Percentiles rank a stretch among this genome's conserved stretches.
Evolutionary conservation across 176 grass and related monocot species (phyloP).

Genomic region (Carex kokanica): DNA sequence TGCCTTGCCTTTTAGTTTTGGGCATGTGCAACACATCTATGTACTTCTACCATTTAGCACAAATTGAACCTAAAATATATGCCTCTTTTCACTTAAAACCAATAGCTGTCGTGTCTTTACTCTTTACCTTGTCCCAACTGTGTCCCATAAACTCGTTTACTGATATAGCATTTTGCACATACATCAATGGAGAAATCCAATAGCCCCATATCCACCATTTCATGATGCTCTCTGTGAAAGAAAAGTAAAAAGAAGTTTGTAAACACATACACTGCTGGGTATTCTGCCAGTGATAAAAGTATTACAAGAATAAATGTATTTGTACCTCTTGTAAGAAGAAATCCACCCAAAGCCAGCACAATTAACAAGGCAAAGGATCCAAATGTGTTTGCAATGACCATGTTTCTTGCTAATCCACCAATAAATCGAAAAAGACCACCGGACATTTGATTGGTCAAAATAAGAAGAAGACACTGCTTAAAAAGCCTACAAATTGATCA

Average conservation of each 20-base stretch:
- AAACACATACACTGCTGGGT: not conserved
- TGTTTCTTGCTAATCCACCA: conserved; percentile 37
- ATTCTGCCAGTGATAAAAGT: not conserved
- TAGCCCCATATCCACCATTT: conserved; percentile 99
- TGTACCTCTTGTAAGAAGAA: conserved; percentile 25
- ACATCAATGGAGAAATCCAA: conserved; percentile 90
- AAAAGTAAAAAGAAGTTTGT: conserved; percentile 1
- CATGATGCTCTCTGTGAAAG: conserved; percentile 51
- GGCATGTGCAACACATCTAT: not conserved
- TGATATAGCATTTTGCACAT: conserved; percentile 72
- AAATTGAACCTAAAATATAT: not conserved
- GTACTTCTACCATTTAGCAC: not conserved
- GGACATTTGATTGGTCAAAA: conserved; percentile 33
- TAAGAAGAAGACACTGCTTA: conserved; percentile 37
- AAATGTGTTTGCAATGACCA: conserved; percentile 39
- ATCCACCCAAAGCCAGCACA: conserved; percentile 24
- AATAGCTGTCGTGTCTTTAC: not conserved
- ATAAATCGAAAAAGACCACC: conserved; percentile 30
- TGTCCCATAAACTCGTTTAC: conserved; percentile 75
- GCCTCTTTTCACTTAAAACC: not conserved
- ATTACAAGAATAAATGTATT: no score
- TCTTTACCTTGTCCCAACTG: conserved; percentile 58
- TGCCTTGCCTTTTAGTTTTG: not conserved
- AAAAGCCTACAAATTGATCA: conserved; percentile 29
- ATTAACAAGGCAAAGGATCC: conserved; percentile 22